phyloP scores from a whole-genome alignment of 345 rosid genomes.

The Brassica nigra region DNA sequence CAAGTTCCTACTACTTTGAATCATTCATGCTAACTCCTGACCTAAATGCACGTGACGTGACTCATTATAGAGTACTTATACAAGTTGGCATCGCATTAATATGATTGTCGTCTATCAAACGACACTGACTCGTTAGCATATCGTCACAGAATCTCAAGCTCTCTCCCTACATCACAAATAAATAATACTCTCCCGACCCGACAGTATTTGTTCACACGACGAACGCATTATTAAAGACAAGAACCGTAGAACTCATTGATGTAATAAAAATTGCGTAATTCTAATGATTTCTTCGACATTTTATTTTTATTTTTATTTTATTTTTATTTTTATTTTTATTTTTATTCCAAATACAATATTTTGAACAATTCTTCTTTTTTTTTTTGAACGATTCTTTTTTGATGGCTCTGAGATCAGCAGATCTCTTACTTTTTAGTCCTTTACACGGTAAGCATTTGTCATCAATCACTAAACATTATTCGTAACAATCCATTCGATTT shows the following conservation, averaged over 20 bases:
- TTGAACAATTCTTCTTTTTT: background rate
- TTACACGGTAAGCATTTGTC: constrained; percentile 41
- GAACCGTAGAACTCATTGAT: constrained; percentile 27
- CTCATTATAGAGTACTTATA: background rate
- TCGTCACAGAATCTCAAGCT: constrained; percentile 12
- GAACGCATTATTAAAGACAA: constrained; percentile 33
- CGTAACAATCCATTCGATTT: constrained; percentile 24
- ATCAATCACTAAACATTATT: constrained; percentile 13
- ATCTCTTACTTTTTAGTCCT: constrained; percentile 31
- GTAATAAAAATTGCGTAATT: constrained; percentile 25
- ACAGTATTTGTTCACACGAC: constrained; percentile 39
- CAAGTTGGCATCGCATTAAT: constrained; percentile 34
- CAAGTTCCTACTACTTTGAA: background rate
- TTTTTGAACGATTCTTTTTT: constrained; percentile 6
- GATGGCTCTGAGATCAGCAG: constrained; percentile 43
- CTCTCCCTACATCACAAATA: background rate
- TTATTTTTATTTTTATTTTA: background rate
- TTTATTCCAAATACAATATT: background rate
- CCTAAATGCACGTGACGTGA: constrained; percentile 32
- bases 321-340: background rate
- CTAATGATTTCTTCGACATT: constrained; percentile 8
- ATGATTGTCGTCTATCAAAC: constrained; percentile 35
- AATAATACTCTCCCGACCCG: constrained; percentile 29
- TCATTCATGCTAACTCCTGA: constrained; percentile 16
- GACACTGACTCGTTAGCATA: constrained; percentile 32